Percentiles rank a stretch among this genome's conserved stretches.
phyloP scores from a whole-genome alignment of 306 rosid species.

The Casuarina equisetifolia region DNA sequence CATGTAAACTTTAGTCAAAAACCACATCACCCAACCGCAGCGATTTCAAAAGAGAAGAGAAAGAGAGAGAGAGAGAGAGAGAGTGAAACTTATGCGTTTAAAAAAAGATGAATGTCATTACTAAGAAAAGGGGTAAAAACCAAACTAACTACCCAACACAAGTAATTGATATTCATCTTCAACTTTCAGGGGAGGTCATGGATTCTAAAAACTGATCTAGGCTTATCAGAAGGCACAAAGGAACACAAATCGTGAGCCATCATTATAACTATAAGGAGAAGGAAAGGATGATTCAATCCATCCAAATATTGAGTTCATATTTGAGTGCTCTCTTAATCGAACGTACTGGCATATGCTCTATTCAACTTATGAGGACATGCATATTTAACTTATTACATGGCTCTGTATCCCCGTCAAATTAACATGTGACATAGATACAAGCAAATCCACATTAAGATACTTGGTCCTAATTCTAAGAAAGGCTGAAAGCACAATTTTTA shows the following conservation, averaged over 20 bases:
- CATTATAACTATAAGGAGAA: neutral
- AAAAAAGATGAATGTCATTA: too few species aligned
- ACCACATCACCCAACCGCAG: too few species aligned
- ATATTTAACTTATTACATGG: slow-evolving; percentile 18
- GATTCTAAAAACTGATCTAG: neutral
- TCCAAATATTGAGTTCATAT: neutral
- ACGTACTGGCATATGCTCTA: neutral
- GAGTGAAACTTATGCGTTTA: too few species aligned
- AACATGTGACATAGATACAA: slow-evolving; percentile 38
- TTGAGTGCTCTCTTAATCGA: neutral
- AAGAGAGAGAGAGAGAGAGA: too few species aligned
- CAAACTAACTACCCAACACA: neutral
- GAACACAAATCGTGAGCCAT: neutral
- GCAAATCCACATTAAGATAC: slow-evolving; percentile 43
- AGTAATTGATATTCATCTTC: neutral
- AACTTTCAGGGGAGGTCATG: neutral
- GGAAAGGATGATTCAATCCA: neutral
- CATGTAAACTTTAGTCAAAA: too few species aligned
- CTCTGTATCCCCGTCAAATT: slow-evolving; percentile 6
- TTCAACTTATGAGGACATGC: neutral
- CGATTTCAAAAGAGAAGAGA: too few species aligned
- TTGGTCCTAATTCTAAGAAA: slow-evolving; percentile 47
- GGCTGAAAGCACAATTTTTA: slow-evolving; percentile 39
- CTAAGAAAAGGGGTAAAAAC: too few species aligned
- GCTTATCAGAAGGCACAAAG: neutral